Conservation (phyloP, 306 rosid species). For the Acacia crassicarpa region DNA sequence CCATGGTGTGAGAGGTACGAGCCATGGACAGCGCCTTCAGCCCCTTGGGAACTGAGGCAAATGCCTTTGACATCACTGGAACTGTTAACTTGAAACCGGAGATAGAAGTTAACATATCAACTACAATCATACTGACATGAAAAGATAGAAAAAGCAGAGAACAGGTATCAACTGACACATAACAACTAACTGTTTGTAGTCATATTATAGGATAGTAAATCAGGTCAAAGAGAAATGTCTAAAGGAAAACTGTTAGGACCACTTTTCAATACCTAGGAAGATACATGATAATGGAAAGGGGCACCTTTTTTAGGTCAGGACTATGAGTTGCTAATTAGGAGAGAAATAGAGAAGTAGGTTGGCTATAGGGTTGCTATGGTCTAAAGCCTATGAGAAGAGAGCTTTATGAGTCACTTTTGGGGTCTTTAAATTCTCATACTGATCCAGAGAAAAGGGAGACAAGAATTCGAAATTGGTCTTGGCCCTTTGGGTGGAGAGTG, state of each 20-base stretch:
- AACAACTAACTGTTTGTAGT: constrained; percentile 16
- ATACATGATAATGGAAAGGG: too few relatives aligned
- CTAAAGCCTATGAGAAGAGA: too few relatives aligned
- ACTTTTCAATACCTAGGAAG: too few relatives aligned
- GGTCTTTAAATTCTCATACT: too few relatives aligned
- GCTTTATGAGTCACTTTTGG: too few relatives aligned
- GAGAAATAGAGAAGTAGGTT: too few relatives aligned
- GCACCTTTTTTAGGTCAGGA: too few relatives aligned
- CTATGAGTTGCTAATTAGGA: too few relatives aligned
- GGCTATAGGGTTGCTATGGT: too few relatives aligned
- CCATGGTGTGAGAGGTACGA: neutral
- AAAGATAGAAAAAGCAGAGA: constrained; percentile 5
- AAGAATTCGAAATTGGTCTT: too few relatives aligned
- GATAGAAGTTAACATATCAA: neutral
- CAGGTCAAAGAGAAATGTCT: neutral
- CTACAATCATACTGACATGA: neutral
- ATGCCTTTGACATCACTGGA: neutral
- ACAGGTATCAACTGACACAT: neutral
- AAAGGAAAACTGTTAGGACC: neutral
- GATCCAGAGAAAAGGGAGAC: too few relatives aligned
- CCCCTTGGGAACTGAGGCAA: neutral
- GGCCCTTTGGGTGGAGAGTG: too few relatives aligned
- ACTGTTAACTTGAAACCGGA: neutral
- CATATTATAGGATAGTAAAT: neutral
- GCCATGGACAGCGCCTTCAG: neutral